Base-by-base conservation (phyloP, 345 rosid genomes). In the Balakata baccata region DNA sequence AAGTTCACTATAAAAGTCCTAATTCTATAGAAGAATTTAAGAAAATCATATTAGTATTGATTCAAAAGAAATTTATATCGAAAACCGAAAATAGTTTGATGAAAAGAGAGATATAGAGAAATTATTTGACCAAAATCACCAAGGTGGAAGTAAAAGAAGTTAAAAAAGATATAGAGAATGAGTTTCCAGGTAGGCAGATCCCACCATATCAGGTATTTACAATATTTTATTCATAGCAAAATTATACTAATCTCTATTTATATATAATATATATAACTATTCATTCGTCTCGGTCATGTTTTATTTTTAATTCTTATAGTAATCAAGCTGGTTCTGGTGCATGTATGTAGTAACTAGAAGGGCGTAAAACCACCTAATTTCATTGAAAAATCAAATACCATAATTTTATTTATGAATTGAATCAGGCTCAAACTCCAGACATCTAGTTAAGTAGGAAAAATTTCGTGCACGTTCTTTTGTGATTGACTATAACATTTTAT, bases 111-210 rank as follows among this genome's bases (percentile, higher is more conserved):
- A 49, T 20, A 49, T 20, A 39, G 12, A 7, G 4, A 60, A 51
- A 43, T 20, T 7, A 61, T 47, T 61, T 71, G 54, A 29, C 46
- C 25, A 5, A 45, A 41, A 57, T 43, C 41, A 60, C 7, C 38
- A 12, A 22, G 46, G 37, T n/a, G 11, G 64, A 47, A 54, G 51
- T 12, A 7, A 34, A 11, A 46, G 45, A 9, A 46, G 49, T 72
- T 58, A 61, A 6, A 71, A 62, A 50, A 73, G 39, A 64, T 39
- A 12, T 51, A 69, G 46, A 52, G 43, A 6, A 38, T 64, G 60
- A 22, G 20, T 64, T 64, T 58, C 70, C 71, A 66, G 64, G 29
- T n/a, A 39, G 49, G 17, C 71, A 66, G 77, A 66, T 57, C 20
- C 66, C 51, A 64, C 9, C 45, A 52, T 53, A 45, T 53, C 53